Evolutionary conservation across 2,329 filamentous ascomycete species (phyloP).

Genomic region (Didymellaceae sp.): DNA sequence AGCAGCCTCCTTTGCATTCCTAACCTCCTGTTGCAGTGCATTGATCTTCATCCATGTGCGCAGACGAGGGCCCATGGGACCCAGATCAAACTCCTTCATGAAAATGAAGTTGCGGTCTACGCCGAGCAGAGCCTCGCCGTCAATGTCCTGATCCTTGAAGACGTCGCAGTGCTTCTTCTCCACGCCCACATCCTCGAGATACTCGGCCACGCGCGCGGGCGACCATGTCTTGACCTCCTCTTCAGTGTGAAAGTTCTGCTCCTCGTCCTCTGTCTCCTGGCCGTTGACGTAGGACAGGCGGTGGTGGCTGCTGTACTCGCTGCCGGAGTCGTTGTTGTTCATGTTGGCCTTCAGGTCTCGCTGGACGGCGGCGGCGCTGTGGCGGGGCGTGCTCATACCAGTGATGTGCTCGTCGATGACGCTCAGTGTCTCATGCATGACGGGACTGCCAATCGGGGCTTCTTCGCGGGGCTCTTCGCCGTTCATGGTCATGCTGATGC

Average conservation of each 20-base stretch:
- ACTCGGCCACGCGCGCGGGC: conserved; percentile 83
- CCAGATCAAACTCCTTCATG: conserved; percentile 93
- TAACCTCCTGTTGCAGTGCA: conserved; percentile 84
- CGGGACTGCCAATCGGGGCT: conserved; percentile 67
- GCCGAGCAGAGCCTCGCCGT: conserved; percentile 87
- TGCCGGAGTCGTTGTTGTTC: conserved; percentile 74
- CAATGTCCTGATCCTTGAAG: conserved; percentile 94
- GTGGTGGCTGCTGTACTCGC: conserved; percentile 85
- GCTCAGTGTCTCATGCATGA: conserved; percentile 92
- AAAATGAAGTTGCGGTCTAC: conserved; percentile 97
- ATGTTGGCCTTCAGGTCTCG: conserved; percentile 56
- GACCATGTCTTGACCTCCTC: conserved; percentile 82
- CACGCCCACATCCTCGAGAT: conserved; percentile 82
- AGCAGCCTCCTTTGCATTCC: conserved; percentile 56
- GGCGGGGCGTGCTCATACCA: conserved; percentile 72
- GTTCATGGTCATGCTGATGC: conserved; percentile 46
- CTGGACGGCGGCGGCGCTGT: conserved; percentile 52
- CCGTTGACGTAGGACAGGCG: conserved; percentile 91
- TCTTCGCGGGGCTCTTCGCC: conserved; percentile 50
- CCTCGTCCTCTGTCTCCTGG: conserved; percentile 94
- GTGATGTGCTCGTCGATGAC: conserved; percentile 98
- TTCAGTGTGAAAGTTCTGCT: conserved; percentile 71
- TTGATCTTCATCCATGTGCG: conserved; percentile 99
- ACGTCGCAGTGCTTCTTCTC: conserved; percentile 92
- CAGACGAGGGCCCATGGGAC: conserved; percentile 84